Evolutionary conservation across 208 protist genomes (phyloP).

Genomic region (Angomonas deanei): DNA sequence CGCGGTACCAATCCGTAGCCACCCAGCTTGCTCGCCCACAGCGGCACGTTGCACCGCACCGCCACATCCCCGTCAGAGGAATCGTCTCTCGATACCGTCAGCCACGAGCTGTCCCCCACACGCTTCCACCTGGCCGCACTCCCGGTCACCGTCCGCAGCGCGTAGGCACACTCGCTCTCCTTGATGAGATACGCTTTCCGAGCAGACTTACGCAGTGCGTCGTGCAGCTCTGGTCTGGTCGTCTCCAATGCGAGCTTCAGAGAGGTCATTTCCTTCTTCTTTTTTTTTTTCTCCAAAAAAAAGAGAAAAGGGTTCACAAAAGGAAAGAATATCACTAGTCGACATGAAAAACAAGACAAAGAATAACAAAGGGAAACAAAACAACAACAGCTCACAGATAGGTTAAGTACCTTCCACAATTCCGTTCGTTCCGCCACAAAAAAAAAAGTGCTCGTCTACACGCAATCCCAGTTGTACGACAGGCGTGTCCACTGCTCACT

Average conservation of each 20-base stretch:
- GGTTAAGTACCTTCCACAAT: neutral
- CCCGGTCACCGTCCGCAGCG: slow-evolving; percentile 3
- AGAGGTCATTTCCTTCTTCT: slow-evolving; percentile 6
- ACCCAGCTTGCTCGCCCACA: slow-evolving; percentile 21
- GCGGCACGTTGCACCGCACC: slow-evolving; percentile 10
- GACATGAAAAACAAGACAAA: neutral
- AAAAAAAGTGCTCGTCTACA: slow-evolving; percentile 4
- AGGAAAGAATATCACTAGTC: neutral
- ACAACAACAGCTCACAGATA: slow-evolving; percentile 1
- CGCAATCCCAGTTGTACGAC: slow-evolving; percentile 20
- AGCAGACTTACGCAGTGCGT: neutral
- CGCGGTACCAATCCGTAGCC: slow-evolving; percentile 21
- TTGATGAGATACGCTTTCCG: neutral
- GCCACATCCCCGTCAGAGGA: neutral
- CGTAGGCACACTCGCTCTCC: neutral
- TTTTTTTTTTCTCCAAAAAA: too few relatives aligned
- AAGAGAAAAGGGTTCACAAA: neutral
- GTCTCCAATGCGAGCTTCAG: neutral
- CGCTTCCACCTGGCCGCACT: neutral
- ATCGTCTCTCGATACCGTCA: neutral
- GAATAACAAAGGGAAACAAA: neutral
- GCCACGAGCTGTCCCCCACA: neutral
- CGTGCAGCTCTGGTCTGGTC: neutral
- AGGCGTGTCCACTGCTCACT: slow-evolving; percentile 1
- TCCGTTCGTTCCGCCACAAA: neutral